phyloP scores from a whole-genome alignment of 139 green algal genomes.

The Choricystis sp. region DNA sequence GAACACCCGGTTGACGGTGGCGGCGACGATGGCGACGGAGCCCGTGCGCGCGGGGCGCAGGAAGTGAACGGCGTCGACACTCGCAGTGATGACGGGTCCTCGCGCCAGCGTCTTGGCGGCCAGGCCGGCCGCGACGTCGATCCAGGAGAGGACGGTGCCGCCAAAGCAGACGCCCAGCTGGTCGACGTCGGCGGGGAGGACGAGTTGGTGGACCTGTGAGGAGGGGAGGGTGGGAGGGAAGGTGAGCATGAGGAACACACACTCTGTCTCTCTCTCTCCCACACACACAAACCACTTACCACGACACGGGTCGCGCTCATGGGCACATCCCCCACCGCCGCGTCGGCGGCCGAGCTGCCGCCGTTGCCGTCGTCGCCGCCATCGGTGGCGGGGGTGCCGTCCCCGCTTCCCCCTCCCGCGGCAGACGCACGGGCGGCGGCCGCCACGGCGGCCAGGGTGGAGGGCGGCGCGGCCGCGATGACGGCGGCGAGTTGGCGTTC shows the following conservation, averaged over 20 bases:
- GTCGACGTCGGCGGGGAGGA: slow-evolving; percentile 36
- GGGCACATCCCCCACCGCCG: slow-evolving; percentile 11
- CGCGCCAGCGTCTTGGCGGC: slow-evolving; percentile 57
- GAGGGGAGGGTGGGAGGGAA: too few species aligned
- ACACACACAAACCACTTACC: slow-evolving; percentile 16
- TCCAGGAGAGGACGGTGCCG: slow-evolving; percentile 55
- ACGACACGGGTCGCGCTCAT: slow-evolving; percentile 51
- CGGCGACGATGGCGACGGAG: slow-evolving; percentile 53
- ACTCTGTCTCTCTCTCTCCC: too few species aligned
- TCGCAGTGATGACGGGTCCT: slow-evolving; percentile 53
- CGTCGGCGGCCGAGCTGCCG: too few species aligned
- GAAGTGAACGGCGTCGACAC: slow-evolving; percentile 57
- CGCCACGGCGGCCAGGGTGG: not conserved
- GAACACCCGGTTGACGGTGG: slow-evolving; percentile 68
- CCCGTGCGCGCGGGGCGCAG: slow-evolving; percentile 32
- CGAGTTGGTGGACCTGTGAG: slow-evolving; percentile 30
- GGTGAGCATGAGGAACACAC: too few species aligned
- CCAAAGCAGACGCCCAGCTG: slow-evolving; percentile 41
- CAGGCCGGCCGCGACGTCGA: slow-evolving; percentile 63
- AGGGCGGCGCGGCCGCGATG: not conserved
- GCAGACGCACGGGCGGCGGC: too few species aligned
- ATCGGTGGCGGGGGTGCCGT: not conserved
- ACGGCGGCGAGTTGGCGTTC: not conserved
- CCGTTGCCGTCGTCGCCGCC: not conserved
- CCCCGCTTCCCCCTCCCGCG: too few species aligned